Evolutionary conservation across 1,139 yeast genomes (phyloP), one percentile per base, ranked within the genome.

Genomic region (Yarrowia galli): DNA sequence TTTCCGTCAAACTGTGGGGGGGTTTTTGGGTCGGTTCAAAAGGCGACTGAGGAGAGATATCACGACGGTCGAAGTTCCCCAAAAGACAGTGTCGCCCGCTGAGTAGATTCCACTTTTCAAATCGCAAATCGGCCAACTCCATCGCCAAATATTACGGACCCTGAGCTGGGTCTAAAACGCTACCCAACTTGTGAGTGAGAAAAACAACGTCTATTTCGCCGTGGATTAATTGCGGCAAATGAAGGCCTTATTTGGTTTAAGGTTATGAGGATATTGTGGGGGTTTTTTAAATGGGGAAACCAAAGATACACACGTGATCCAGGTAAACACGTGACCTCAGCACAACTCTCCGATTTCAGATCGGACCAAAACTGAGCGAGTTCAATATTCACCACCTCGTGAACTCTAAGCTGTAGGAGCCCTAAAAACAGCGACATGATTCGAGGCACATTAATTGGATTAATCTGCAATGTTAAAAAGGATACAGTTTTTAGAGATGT

Each of bases 351-450:
- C 7, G 8, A 13, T 6, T 23, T 23, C n/a, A 15, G 16, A 22
- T 45, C 10, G 18, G 18, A 7, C 49, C 18, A 45, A 8, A 15
- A 13, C 16, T 23, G 28, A 16, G 1, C 12, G 32, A 15, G 18
- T 28, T 28, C 32, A 6, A 28, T 28, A 3, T 3, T 28, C n/a
- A n/a, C 12, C 43, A n/a, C 23, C 18, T 28, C 13, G 15, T 6
- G 28, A 48, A 48, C 20, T 10, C 36, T 16, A 25, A 25, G 4
- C 12, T 8, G 16, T 8, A 9, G 20, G 13, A 5, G n/a, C 20
- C 18, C 53, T 25, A 48, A 48, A 48, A 48, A 48, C 53, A 48
- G 53, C 53, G 53, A 48, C 53, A 48, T 8, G 32, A 2, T 48
- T 48, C 38, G 38, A n/a, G 10, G 16, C 38, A 4, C 23, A 48